Percentiles rank a stretch among this genome's conserved stretches.
Conservation (phyloP, 495 filamentous ascomycete genomes). For the Oidiodendron maius region DNA sequence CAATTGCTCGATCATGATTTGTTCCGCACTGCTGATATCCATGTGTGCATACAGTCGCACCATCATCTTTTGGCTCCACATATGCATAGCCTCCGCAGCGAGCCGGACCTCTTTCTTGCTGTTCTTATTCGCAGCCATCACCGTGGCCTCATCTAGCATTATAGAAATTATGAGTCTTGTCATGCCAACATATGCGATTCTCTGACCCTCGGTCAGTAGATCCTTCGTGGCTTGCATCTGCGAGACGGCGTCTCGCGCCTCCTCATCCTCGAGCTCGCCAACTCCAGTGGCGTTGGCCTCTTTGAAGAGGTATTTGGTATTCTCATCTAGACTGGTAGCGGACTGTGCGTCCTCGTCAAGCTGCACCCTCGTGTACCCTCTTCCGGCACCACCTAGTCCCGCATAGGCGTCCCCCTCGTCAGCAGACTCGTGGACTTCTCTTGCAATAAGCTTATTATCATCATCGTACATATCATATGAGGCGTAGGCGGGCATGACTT, state of each 20-base stretch:
- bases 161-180: conserved; percentile 69
- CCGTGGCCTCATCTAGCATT: conserved; percentile 65
- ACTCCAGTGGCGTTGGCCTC: conserved; percentile 46
- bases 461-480: conserved; percentile 95
- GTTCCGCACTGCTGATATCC: conserved; percentile 86
- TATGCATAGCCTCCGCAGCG: conserved; percentile 72
- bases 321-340: conserved; percentile 93
- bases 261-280: conserved; percentile 64
- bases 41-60: conserved; percentile 88
- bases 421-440: conserved; percentile 64
- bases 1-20: conserved; percentile 98
- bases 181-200: conserved; percentile 93
- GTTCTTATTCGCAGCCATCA: conserved; percentile 44
- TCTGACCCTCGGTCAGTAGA: conserved; percentile 88
- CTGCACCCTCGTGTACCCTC: conserved; percentile 89
- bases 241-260: conserved; percentile 72
- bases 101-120: conserved; percentile 63
- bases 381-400: conserved; percentile 78
- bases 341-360: conserved; percentile 93
- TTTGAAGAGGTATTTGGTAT: conserved; percentile 93
- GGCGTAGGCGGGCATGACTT: conserved; percentile 88
- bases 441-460: conserved; percentile 77
- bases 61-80: conserved; percentile 99
- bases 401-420: conserved; percentile 67
- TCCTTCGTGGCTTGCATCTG: conserved; percentile 97